Base-by-base conservation (phyloP, 2,329 filamentous ascomycete genomes). In the Colletotrichum gloeosporioides region DNA sequence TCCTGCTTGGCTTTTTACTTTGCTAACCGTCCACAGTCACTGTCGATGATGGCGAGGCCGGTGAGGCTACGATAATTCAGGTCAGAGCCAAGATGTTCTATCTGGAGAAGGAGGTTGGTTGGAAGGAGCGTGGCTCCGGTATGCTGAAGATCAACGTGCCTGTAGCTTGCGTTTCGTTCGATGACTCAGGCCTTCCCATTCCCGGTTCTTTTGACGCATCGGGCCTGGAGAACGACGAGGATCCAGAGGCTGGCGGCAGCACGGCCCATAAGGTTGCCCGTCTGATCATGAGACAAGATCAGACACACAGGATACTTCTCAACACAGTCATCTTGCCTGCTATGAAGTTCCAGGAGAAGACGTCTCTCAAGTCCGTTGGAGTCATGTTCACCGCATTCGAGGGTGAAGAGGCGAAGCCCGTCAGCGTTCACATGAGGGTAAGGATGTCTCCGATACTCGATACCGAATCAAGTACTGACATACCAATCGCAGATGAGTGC, bases 271-370 rank as follows among this genome's bases (percentile, higher is more conserved):
- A 90, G 78, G 87, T 91, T 73, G 90, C 93, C 29, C 94, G 96
- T 57, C 91, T 99, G 79, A 91, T 99, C 77, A 96, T 98, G 92
- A 93, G 96, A 22, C 95, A 98, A 79, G 96, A 98, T 81, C 95
- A 96, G 76, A 97, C 95, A 1, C 93, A 96, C 81, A 92, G 95
- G 27, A 92, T 99, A 70, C 93, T 98, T 77, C 88, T 99, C 67
- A 99, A 99, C 85, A 95, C 94, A 2, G 92, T 93, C 1, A 89
- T 99, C 75, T 91, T 95, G 76, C 93, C 95, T 73, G 91, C 93
- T 7, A 94, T 98, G 90, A 92, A 92, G 61, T 95, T 98, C 81
- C 93, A 95, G 76, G 92, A 96, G 68, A 94, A 94, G 80, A 93
- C 95, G 34, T 92, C 91, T 57, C 90, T 94, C 77, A 95, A 95